Percentiles rank a stretch among this genome's conserved stretches.
Conservation (phyloP, 352 stramenopile species). For the Phytopythium sindhum region DNA sequence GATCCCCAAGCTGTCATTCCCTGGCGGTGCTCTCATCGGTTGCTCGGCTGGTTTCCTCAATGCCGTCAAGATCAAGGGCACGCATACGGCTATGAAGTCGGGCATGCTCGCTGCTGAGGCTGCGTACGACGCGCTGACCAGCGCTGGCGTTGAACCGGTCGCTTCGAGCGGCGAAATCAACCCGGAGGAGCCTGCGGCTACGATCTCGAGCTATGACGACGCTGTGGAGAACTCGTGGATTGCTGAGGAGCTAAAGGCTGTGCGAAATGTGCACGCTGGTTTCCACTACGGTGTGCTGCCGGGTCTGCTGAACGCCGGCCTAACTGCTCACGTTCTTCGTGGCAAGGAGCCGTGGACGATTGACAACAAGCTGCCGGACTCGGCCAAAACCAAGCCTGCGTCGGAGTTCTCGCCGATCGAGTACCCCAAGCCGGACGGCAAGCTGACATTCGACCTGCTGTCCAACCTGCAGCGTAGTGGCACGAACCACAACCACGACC, state of each 20-base stretch:
- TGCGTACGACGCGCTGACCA: conserved; percentile 87
- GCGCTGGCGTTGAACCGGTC: conserved; percentile 47
- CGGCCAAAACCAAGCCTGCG: conserved; percentile 89
- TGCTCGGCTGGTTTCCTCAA: conserved; percentile 99
- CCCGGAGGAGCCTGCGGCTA: conserved; percentile 43
- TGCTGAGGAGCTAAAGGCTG: conserved; percentile 94
- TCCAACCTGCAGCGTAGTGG: conserved; percentile 96
- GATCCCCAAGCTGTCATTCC: conserved; percentile 98
- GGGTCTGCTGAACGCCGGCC: conserved; percentile 93
- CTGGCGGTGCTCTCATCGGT: conserved; percentile 93
- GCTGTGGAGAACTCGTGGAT: conserved; percentile 95
- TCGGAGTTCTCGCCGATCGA: conserved; percentile 90
- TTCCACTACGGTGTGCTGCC: conserved; percentile 95
- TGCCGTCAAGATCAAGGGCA: conserved; percentile 98
- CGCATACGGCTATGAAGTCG: conserved; percentile 98
- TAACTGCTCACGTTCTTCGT: conserved; percentile 92
- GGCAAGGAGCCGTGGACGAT: conserved; percentile 98
- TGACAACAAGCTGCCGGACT: conserved; percentile 78
- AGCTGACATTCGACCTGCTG: conserved; percentile 98
- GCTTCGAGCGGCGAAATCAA: conserved; percentile 74
- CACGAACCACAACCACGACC: conserved; percentile 98
- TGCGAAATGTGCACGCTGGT: conserved; percentile 96
- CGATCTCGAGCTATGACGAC: conserved; percentile 85
- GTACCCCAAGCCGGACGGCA: conserved; percentile 96
- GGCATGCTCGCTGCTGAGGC: conserved; percentile 97